These are phyloP conservation scores for Sarcocystis neurona DNA, from an alignment of 169 alveolate species.

Conservation along the genomic window DNA sequence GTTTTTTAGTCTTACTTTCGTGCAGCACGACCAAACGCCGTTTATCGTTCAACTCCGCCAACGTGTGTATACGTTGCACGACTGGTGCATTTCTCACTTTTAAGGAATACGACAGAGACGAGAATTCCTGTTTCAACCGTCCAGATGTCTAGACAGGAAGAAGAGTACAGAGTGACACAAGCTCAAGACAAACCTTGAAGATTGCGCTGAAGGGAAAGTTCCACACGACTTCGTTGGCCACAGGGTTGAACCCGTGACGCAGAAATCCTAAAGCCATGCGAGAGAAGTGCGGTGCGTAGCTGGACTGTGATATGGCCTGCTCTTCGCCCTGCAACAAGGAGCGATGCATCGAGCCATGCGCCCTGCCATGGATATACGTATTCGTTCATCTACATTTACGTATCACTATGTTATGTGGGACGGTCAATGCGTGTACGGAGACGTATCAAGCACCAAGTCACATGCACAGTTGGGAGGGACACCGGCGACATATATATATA, in stretches of 20 bases:
- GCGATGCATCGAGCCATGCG: neutral
- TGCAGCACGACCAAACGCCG: too few species aligned
- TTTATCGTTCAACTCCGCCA: too few species aligned
- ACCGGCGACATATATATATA: neutral
- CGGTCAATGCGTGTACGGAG: too few species aligned
- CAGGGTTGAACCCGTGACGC: neutral
- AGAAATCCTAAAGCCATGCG: neutral
- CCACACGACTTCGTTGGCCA: neutral
- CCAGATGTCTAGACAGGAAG: too few species aligned
- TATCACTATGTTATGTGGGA: too few species aligned
- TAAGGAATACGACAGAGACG: too few species aligned
- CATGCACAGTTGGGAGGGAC: neutral
- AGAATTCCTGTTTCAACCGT: too few species aligned
- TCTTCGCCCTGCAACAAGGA: conserved; percentile 14
- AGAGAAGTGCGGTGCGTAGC: neutral
- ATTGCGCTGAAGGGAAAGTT: conserved; percentile 50
- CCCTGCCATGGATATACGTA: too few species aligned
- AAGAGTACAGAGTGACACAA: neutral
- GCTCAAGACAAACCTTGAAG: conserved; percentile 3
- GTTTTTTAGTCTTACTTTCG: too few species aligned
- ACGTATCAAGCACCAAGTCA: neutral
- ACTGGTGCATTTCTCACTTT: too few species aligned
- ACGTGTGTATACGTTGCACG: too few species aligned
- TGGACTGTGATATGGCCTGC: neutral
- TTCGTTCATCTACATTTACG: too few species aligned